Evolutionary conservation across 225 moss, liverwort and hornwort species (phyloP).

Genomic region (Polytrichum commune): DNA sequence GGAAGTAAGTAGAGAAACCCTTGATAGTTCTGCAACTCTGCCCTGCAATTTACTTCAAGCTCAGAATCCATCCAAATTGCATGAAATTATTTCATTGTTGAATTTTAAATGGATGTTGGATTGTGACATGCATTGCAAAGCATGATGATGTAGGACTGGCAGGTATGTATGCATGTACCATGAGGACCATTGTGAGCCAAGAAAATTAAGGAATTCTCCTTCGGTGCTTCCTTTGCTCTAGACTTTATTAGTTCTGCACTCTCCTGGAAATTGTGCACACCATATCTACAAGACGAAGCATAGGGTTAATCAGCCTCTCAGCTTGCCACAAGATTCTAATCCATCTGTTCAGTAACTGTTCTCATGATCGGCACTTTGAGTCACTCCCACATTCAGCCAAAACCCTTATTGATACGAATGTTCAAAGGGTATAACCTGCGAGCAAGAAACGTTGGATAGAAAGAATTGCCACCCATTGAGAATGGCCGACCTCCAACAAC

Average conservation of each 20-base stretch:
- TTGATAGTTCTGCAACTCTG: too few relatives aligned
- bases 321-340: too few relatives aligned
- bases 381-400: too few relatives aligned
- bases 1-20: too few relatives aligned
- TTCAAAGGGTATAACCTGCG: constrained; percentile 22
- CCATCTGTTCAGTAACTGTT: background rate
- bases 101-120: too few relatives aligned
- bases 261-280: constrained; percentile 54
- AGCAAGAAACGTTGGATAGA: constrained; percentile 21
- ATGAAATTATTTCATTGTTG: background rate
- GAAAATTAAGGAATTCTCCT: constrained; percentile 61
- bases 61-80: background rate
- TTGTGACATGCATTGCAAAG: too few relatives aligned
- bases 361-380: too few relatives aligned
- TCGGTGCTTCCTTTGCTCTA: constrained; percentile 62
- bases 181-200: constrained; percentile 88
- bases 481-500: constrained; percentile 93
- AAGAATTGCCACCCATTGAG: constrained; percentile 61
- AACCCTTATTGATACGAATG: background rate
- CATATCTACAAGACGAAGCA: constrained; percentile 47
- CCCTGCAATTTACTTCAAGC: too few relatives aligned
- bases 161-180: constrained; percentile 31
- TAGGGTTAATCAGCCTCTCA: background rate
- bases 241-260: constrained; percentile 62
- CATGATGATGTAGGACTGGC: too few relatives aligned